Base-by-base conservation (phyloP, 805 yeast species). In the Candida nitratophila region DNA sequence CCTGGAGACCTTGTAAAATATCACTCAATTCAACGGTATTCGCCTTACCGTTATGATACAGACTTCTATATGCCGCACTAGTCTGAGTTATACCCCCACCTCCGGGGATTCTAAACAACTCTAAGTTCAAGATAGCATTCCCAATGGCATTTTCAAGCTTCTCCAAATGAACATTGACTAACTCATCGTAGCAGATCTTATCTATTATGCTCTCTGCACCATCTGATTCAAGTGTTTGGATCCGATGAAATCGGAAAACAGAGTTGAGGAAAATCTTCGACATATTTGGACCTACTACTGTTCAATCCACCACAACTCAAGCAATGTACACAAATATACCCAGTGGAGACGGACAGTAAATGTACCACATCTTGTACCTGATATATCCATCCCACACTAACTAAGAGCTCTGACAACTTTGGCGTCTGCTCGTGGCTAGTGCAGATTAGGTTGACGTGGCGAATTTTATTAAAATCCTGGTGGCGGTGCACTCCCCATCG, bases 181-280 rank as follows among this genome's bases (percentile, higher is more conserved):
- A 36, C 20, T 50, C 59, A 38, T 53, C 55, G 27, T 50, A 52
- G 42, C 65, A 61, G 8, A 60, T 37, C 3, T 43, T 42, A 19
- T 56, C 59, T 29, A 62, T 50, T 30, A 58, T 22, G 10, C 60
- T 54, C 6, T 44, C 49, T 4, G 8, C 36, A 3, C 20, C 16
- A 6, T 45, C 43, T 15, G 45, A 39, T 10, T 43, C 45, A 11
- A 50, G 32, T 3, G 44, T 39, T 7, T 50, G 46, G 9, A 54
- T 35, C 29, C 43, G 47, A 44, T 52, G 47, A 21, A 51, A 24
- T 36, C 47, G 52, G 48, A 54, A 62, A 24, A 44, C 51, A 26
- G 54, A 53, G 33, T 56, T 52, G 11, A 62, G 41, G 34, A 62
- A 54, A 4, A 60, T 49, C 36, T 54, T 53, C 1, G 65, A 62